phyloP scores from a whole-genome alignment of 1,284 basidiomycete genomes.

The Peniophora sp. region DNA sequence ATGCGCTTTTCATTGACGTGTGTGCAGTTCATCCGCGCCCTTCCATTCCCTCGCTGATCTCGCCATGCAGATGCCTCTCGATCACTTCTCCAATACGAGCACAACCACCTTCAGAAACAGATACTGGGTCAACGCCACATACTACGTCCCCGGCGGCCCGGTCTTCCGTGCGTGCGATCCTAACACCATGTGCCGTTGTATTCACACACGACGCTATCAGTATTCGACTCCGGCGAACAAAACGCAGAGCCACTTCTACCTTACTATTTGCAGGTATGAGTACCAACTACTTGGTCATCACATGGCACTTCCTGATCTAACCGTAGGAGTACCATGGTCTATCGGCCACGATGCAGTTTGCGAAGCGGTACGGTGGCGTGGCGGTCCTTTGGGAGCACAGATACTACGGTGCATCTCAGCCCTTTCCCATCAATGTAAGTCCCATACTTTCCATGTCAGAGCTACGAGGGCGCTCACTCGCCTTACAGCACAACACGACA shows the following conservation, averaged over 20 bases:
- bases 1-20: constrained; percentile 21
- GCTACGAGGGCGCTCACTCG: neutral
- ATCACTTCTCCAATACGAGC: constrained; percentile 28
- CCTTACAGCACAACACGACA: constrained; percentile 33
- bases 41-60: neutral
- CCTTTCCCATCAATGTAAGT: constrained; percentile 39
- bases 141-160: constrained; percentile 44
- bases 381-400: constrained; percentile 53
- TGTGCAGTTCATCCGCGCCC: constrained; percentile 1
- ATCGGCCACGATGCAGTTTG: constrained; percentile 39
- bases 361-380: constrained; percentile 36
- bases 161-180: constrained; percentile 28
- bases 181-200: neutral
- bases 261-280: constrained; percentile 33
- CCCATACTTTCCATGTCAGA: neutral
- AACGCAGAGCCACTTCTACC: constrained; percentile 39
- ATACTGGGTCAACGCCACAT: constrained; percentile 48
- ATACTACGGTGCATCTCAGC: constrained; percentile 46
- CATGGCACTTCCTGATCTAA: neutral
- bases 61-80: constrained; percentile 31
- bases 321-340: constrained; percentile 39
- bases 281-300: neutral
- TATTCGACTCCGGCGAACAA: constrained; percentile 45
- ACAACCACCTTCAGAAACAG: constrained; percentile 33
- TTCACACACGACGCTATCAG: constrained; percentile 14